Evolutionary conservation across 345 rosid species (phyloP).

Genomic region (Hirschfeldia incana): DNA sequence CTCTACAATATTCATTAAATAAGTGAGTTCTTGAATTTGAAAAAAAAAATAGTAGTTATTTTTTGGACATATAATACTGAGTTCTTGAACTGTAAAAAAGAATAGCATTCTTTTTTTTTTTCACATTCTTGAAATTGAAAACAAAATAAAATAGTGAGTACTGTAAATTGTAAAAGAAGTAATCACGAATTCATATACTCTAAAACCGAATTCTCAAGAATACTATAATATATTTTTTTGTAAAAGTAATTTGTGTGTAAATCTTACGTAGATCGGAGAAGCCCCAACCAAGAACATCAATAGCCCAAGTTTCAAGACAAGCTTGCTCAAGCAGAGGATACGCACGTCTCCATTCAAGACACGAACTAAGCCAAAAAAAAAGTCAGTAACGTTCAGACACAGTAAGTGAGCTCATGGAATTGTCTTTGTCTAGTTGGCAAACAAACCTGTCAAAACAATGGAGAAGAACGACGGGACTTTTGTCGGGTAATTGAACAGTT

Average conservation of each 20-base stretch:
- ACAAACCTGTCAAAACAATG: conserved; percentile 83
- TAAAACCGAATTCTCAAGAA: neutral
- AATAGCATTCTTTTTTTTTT: neutral
- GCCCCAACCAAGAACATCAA: conserved; percentile 95
- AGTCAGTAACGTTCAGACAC: conserved; percentile 5
- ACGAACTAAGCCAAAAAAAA: conserved; percentile 47
- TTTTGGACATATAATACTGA: neutral
- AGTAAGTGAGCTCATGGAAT: neutral
- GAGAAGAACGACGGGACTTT: conserved; percentile 68
- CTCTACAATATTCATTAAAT: conserved; percentile 38
- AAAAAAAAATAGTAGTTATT: neutral
- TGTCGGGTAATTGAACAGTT: conserved; percentile 34
- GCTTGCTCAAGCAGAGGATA: conserved; percentile 74
- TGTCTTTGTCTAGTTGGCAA: neutral
- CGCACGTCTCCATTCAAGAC: conserved; percentile 78
- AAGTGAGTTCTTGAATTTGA: neutral
- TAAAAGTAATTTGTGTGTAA: neutral
- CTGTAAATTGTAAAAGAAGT: conserved; percentile 2
- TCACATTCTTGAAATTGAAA: neutral
- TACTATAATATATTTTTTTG: no score
- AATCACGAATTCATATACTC: neutral
- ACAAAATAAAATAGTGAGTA: neutral
- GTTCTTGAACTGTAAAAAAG: neutral
- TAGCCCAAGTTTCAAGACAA: conserved; percentile 83
- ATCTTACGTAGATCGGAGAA: conserved; percentile 73